phyloP scores from a whole-genome alignment of 2,329 filamentous ascomycete genomes.

The Hypoxylon sp. region DNA sequence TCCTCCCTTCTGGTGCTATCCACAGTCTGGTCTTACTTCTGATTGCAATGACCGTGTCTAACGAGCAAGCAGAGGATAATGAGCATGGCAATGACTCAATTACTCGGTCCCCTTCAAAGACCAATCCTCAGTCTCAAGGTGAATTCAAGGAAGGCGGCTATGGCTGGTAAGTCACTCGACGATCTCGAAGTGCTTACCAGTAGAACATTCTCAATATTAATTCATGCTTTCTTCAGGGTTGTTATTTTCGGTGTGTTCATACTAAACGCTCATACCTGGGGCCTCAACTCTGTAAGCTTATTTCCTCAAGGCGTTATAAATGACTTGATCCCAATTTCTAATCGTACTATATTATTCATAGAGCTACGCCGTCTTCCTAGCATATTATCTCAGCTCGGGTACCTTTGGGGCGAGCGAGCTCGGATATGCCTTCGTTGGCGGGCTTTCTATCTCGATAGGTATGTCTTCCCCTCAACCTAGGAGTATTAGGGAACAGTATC shows the following conservation, averaged over 20 bases:
- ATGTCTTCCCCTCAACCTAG: constrained; percentile 22
- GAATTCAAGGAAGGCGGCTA: constrained; percentile 69
- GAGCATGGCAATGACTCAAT: constrained; percentile 27
- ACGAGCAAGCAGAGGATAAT: constrained; percentile 24
- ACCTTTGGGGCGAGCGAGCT: constrained; percentile 74
- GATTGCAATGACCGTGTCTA: constrained; percentile 30
- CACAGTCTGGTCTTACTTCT: constrained; percentile 8
- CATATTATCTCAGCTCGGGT: constrained; percentile 68
- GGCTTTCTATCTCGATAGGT: constrained; percentile 72
- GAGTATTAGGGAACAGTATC: neutral
- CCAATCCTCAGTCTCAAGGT: constrained; percentile 63
- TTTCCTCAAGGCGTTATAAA: neutral
- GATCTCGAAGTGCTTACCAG: neutral
- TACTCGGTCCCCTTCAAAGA: constrained; percentile 27
- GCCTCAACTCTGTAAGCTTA: constrained; percentile 72
- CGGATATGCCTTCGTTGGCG: constrained; percentile 83
- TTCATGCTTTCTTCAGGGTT: constrained; percentile 55
- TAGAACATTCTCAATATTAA: constrained; percentile 18
- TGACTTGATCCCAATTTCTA: constrained; percentile 25
- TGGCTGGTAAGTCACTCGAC: constrained; percentile 63
- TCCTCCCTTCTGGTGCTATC: constrained; percentile 8
- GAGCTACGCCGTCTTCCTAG: constrained; percentile 70
- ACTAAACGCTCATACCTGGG: constrained; percentile 81
- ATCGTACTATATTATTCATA: constrained; percentile 43
- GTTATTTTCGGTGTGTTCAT: constrained; percentile 67